Conservation (phyloP, 371 early-diverging fungal species). For the Blakeslea trispora region DNA sequence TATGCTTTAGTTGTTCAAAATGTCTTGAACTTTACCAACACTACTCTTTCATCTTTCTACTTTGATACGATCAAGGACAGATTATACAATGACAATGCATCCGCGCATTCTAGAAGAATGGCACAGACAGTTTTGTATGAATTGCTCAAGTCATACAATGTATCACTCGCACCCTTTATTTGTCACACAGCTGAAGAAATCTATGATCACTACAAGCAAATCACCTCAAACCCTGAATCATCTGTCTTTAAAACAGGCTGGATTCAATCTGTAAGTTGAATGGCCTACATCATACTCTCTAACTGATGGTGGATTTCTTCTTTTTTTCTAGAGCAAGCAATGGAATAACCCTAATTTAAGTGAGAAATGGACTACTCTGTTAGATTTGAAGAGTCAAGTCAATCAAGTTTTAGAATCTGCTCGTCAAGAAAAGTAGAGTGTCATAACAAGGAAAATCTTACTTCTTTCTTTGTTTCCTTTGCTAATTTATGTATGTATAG, state of each 20-base stretch:
- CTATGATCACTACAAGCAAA: conserved; percentile 61
- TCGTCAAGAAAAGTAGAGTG: conserved; percentile 62
- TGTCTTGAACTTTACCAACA: conserved; percentile 71
- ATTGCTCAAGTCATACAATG: conserved; percentile 63
- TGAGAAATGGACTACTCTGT: conserved; percentile 60
- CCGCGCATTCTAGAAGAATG: conserved; percentile 49
- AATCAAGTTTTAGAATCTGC: conserved; percentile 71
- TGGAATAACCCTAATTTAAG: conserved; percentile 59
- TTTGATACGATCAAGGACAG: conserved; percentile 86
- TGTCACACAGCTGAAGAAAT: conserved; percentile 83
- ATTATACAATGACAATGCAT: conserved; percentile 64
- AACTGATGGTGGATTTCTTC: no score
- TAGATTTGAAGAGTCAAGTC: conserved; percentile 58
- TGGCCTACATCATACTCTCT: no score
- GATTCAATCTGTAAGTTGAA: conserved; percentile 51
- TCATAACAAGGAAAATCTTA: no score
- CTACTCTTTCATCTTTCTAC: conserved; percentile 76
- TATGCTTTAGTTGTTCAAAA: conserved; percentile 54
- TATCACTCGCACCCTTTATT: conserved; percentile 68
- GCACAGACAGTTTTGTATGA: conserved; percentile 76
- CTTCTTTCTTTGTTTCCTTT: no score
- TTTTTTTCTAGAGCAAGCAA: conserved; percentile 37
- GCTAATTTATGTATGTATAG: conserved; percentile 24
- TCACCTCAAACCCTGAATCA: conserved; percentile 47
- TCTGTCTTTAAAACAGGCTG: conserved; percentile 69